Percentiles rank a stretch among this genome's conserved stretches.
phyloP scores from a whole-genome alignment of 176 grass and related monocot species.

The Carex myosuroides region DNA sequence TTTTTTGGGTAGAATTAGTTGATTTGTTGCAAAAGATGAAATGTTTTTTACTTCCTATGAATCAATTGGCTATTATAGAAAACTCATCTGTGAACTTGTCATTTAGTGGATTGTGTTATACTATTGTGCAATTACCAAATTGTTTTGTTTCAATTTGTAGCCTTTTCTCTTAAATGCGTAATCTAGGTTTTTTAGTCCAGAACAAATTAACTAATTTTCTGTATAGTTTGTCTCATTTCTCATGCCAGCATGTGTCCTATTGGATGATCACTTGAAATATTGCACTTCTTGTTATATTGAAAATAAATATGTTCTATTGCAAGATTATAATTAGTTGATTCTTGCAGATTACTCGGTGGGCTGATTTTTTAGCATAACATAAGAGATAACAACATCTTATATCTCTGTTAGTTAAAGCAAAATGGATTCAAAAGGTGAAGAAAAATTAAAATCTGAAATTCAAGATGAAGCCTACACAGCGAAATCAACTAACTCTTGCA shows the following conservation, averaged over 20 bases:
- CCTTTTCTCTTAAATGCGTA: background rate
- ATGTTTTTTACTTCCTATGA: background rate
- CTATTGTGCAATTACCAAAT: background rate
- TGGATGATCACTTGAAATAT: background rate
- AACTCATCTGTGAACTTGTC: background rate
- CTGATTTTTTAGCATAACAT: background rate
- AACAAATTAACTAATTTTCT: background rate
- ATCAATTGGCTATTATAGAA: background rate
- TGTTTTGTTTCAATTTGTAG: background rate
- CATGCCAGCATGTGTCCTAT: background rate
- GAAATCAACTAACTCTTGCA: slow-evolving; percentile 22
- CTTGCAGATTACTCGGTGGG: background rate
- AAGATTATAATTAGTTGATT: background rate
- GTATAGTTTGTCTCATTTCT: background rate
- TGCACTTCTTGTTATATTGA: background rate
- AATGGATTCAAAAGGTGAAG: slow-evolving; percentile 56
- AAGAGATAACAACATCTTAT: background rate
- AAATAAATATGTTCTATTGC: background rate
- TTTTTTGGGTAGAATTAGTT: background rate
- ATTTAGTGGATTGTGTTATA: background rate
- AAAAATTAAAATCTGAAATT: slow-evolving; percentile 45
- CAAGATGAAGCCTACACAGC: slow-evolving; percentile 25
- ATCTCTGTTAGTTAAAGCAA: slow-evolving; percentile 5
- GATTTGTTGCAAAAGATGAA: background rate
- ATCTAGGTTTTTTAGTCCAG: background rate